Conservation (phyloP, 768 basidiomycete species). For the Pulveroboletus sp. region DNA sequence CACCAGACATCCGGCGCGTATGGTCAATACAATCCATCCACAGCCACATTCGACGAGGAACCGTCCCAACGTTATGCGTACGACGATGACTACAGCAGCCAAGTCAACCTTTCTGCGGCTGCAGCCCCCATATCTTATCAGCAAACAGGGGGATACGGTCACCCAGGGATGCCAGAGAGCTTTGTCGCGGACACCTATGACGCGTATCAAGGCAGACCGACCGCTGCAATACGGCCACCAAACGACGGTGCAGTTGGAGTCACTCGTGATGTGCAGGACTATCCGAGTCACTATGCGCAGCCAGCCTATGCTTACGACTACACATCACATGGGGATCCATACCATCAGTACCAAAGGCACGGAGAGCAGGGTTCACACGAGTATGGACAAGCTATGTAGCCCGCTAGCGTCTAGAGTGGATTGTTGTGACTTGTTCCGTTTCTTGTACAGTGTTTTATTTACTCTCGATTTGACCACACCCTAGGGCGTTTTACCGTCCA, state of each 20-base stretch:
- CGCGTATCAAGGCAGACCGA: slow-evolving; percentile 52
- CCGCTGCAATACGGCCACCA: slow-evolving; percentile 32
- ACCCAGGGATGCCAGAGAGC: slow-evolving; percentile 22
- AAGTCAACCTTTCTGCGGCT: slow-evolving; percentile 52
- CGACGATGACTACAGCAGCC: slow-evolving; percentile 71
- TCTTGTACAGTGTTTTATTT: slow-evolving; percentile 23
- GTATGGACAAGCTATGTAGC: slow-evolving; percentile 34
- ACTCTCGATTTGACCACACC: slow-evolving; percentile 22
- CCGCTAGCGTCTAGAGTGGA: slow-evolving; percentile 11
- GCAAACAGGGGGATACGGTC: slow-evolving; percentile 19
- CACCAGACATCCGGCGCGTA: slow-evolving; percentile 51
- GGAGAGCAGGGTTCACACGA: slow-evolving; percentile 27
- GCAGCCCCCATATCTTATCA: slow-evolving; percentile 61
- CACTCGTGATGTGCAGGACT: slow-evolving; percentile 40
- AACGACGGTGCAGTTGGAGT: slow-evolving; percentile 31
- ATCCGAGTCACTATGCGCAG: slow-evolving; percentile 29
- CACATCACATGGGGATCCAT: slow-evolving; percentile 24
- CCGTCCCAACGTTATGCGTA: slow-evolving; percentile 47
- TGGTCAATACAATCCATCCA: slow-evolving; percentile 58
- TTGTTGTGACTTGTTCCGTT: slow-evolving; percentile 15
- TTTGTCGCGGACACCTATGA: slow-evolving; percentile 48
- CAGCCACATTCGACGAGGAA: slow-evolving; percentile 53
- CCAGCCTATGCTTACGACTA: slow-evolving; percentile 28
- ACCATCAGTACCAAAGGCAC: slow-evolving; percentile 30
- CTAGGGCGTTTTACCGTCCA: not conserved